Conservation (phyloP, 2,329 filamentous ascomycete genomes). For the Pseudopithomyces maydicus region DNA sequence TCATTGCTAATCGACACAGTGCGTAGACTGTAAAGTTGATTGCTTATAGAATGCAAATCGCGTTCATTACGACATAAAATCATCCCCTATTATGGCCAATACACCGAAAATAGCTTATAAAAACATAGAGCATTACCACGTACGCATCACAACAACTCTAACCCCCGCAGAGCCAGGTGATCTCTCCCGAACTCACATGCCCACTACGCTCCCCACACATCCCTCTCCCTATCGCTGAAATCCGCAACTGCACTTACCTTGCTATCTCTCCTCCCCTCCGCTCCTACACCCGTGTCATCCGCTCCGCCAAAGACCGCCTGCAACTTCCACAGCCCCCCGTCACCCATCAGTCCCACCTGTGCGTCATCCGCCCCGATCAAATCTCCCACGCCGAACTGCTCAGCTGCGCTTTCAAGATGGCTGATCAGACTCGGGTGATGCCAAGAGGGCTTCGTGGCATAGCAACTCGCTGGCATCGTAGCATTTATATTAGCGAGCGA, state of each 20-base stretch:
- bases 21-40: too few species aligned
- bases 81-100: neutral
- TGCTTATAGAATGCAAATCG: too few species aligned
- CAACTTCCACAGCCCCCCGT: conserved; percentile 31
- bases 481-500: conserved; percentile 9
- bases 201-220: neutral
- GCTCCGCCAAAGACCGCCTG: conserved; percentile 19
- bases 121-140: neutral
- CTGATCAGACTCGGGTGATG: conserved; percentile 25
- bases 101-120: neutral
- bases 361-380: conserved; percentile 3
- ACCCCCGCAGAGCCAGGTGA: too few species aligned
- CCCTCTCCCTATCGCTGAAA: conserved; percentile 1
- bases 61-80: neutral
- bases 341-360: neutral
- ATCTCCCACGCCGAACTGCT: conserved; percentile 17
- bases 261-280: conserved; percentile 12
- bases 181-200: too few species aligned
- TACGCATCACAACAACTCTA: neutral
- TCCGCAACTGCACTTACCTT: conserved; percentile 5
- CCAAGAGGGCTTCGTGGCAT: conserved; percentile 29
- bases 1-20: too few species aligned
- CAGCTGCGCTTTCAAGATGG: conserved; percentile 26
- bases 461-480: conserved; percentile 15
- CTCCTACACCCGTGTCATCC: conserved; percentile 30